Percentiles rank a stretch among this genome's conserved stretches.
phyloP scores from a whole-genome alignment of 2,329 filamentous ascomycete genomes.

The Tothia fuscella region DNA sequence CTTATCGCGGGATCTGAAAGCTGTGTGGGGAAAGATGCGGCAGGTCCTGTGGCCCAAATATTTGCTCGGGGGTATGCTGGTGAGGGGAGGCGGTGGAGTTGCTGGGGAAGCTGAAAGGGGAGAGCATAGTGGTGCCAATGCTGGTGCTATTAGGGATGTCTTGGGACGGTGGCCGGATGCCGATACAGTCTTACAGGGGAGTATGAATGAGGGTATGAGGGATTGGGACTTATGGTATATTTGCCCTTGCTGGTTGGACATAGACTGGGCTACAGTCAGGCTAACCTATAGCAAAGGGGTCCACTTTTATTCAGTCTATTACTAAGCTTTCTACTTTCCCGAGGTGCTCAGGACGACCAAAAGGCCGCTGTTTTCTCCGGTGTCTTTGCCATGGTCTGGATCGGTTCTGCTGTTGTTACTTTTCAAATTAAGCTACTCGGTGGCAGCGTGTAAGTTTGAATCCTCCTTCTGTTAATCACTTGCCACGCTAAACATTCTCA shows the following conservation, averaged over 20 bases:
- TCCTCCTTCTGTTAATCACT: conserved; percentile 8
- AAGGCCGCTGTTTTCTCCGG: conserved; percentile 86
- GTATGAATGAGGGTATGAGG: conserved; percentile 77
- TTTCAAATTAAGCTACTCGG: conserved; percentile 93
- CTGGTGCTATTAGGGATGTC: conserved; percentile 39
- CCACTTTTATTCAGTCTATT: conserved; percentile 88
- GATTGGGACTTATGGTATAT: conserved; percentile 89
- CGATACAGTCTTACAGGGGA: conserved; percentile 51
- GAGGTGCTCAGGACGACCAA: conserved; percentile 68
- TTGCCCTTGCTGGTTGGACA: neutral
- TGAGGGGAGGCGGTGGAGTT: conserved; percentile 42
- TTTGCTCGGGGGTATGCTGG: conserved; percentile 57
- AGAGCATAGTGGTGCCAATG: conserved; percentile 30
- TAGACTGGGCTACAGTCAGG: conserved; percentile 9
- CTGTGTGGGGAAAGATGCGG: conserved; percentile 96
- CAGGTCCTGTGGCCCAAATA: conserved; percentile 96
- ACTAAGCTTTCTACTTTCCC: conserved; percentile 75
- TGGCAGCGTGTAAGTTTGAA: conserved; percentile 75
- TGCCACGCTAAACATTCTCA: conserved; percentile 34
- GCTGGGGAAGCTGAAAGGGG: conserved; percentile 43
- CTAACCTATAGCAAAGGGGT: conserved; percentile 44
- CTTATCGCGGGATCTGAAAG: conserved; percentile 78
- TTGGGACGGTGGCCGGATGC: conserved; percentile 57
- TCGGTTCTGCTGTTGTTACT: conserved; percentile 94
- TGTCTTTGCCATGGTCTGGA: conserved; percentile 93